Evolutionary conservation across 2,329 filamentous ascomycete genomes (phyloP).

Genomic region (Apiospora sp.): DNA sequence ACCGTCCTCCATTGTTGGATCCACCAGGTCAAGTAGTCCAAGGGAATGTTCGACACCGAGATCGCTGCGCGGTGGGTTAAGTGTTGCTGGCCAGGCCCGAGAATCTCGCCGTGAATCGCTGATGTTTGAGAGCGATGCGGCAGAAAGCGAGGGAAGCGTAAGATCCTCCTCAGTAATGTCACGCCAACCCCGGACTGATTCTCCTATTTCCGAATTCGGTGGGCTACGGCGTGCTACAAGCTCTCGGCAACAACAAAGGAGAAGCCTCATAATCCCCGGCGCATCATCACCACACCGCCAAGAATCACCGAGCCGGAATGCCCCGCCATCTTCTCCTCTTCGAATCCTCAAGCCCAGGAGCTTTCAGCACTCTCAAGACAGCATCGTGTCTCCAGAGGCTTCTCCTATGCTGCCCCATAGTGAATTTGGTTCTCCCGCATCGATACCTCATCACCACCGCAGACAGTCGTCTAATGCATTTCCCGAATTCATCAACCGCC

Average conservation of each 20-base stretch:
- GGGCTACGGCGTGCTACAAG: constrained; percentile 78
- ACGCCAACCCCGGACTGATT: constrained; percentile 78
- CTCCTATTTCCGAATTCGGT: constrained; percentile 87
- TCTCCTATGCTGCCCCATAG: constrained; percentile 86
- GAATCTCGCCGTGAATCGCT: constrained; percentile 80
- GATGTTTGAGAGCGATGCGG: constrained; percentile 82
- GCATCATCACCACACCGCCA: constrained; percentile 83
- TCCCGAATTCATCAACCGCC: constrained; percentile 70
- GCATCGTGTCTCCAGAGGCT: constrained; percentile 81
- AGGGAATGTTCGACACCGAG: constrained; percentile 90
- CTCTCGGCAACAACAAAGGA: constrained; percentile 82
- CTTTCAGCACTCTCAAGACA: constrained; percentile 66
- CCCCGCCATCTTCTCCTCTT: constrained; percentile 83
- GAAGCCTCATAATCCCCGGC: constrained; percentile 83
- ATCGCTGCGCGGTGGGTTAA: constrained; percentile 72
- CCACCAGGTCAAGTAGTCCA: constrained; percentile 88
- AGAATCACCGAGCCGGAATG: constrained; percentile 82
- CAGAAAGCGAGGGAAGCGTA: constrained; percentile 88
- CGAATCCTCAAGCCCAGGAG: constrained; percentile 83
- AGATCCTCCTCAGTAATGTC: constrained; percentile 81
- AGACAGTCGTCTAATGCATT: constrained; percentile 91
- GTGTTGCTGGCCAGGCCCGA: constrained; percentile 64
- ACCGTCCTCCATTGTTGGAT: constrained; percentile 71
- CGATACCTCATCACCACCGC: constrained; percentile 70
- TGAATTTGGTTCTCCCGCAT: constrained; percentile 80